A percentile compares a stretch with the other conserved stretches of the same genome.
phyloP scores from a whole-genome alignment of 2,329 filamentous ascomycete genomes.

The Pseudogymnoascus sp. region DNA sequence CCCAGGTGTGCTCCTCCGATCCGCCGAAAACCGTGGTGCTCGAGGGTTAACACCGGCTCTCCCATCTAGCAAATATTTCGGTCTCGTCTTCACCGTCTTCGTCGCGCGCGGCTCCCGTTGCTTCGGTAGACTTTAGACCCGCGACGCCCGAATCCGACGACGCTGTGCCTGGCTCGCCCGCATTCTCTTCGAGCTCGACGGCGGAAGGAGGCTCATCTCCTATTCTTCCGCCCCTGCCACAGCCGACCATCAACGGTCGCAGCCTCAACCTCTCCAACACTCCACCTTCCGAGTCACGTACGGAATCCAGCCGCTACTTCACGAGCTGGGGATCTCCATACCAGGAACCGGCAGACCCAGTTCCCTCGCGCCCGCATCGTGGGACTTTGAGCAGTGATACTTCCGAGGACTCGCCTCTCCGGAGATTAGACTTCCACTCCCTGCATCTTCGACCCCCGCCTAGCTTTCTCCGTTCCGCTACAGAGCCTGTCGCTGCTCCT shows the following conservation, averaged over 20 bases:
- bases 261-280: constrained; percentile 47
- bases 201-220: constrained; percentile 50
- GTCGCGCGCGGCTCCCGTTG: constrained; percentile 49
- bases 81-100: constrained; percentile 31
- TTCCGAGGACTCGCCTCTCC: constrained; percentile 52
- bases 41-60: constrained; percentile 9
- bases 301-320: constrained; percentile 38
- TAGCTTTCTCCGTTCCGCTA: constrained; percentile 30
- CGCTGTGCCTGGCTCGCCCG: constrained; percentile 40
- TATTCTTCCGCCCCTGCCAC: constrained; percentile 48
- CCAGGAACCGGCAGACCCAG: constrained; percentile 52
- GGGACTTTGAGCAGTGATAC: constrained; percentile 49
- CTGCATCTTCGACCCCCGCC: constrained; percentile 40
- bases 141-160: constrained; percentile 9
- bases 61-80: constrained; percentile 19
- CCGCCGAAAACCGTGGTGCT: background rate
- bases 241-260: constrained; percentile 47
- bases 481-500: constrained; percentile 31
- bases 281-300: constrained; percentile 29
- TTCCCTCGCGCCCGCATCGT: constrained; percentile 32
- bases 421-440: constrained; percentile 48
- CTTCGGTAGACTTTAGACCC: constrained; percentile 47
- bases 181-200: constrained; percentile 54
- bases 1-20: constrained; percentile 32
- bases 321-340: constrained; percentile 94